These are phyloP conservation scores for Schizosaccharomyces osmophilus DNA, from an alignment of 805 yeast genomes.

Conservation along the genomic window DNA sequence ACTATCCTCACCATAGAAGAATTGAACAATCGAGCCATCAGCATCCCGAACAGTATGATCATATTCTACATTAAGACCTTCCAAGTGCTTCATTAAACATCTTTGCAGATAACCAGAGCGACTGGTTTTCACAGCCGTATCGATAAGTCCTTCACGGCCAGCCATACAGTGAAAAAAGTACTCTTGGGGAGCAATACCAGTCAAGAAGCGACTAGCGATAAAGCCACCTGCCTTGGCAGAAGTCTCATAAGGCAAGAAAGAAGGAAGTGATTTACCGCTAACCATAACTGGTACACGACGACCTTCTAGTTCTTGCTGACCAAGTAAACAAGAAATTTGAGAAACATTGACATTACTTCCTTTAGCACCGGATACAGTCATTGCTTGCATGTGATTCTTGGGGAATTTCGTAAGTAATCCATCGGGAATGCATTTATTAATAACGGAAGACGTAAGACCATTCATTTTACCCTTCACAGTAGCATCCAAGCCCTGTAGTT, in stretches of 20 bases:
- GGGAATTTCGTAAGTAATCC: conserved; percentile 95
- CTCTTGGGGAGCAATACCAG: conserved; percentile 95
- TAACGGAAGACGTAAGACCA: conserved; percentile 81
- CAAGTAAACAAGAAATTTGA: conserved; percentile 95
- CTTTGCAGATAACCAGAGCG: conserved; percentile 96
- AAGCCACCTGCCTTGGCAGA: conserved; percentile 97
- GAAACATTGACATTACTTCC: conserved; percentile 97
- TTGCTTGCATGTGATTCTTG: conserved; percentile 87
- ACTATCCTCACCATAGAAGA: conserved; percentile 93
- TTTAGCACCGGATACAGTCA: conserved; percentile 98
- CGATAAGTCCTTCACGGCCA: conserved; percentile 98
- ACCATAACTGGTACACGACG: conserved; percentile 99
- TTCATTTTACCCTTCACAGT: conserved; percentile 84
- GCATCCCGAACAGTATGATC: conserved; percentile 90
- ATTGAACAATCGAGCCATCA: conserved; percentile 74
- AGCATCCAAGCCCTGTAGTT: conserved; percentile 84
- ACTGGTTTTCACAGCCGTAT: conserved; percentile 96
- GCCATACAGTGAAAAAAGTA: conserved; percentile 99
- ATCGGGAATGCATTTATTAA: conserved; percentile 76
- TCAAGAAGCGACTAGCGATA: conserved; percentile 86
- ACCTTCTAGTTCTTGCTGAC: conserved; percentile 98
- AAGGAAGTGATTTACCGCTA: conserved; percentile 87
- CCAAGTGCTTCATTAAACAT: conserved; percentile 91
- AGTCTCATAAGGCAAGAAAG: conserved; percentile 89
- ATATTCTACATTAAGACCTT: conserved; percentile 82